Percentiles rank a stretch among this genome's conserved stretches.
phyloP scores from a whole-genome alignment of 345 rosid species.

The Syzygium jambos region DNA sequence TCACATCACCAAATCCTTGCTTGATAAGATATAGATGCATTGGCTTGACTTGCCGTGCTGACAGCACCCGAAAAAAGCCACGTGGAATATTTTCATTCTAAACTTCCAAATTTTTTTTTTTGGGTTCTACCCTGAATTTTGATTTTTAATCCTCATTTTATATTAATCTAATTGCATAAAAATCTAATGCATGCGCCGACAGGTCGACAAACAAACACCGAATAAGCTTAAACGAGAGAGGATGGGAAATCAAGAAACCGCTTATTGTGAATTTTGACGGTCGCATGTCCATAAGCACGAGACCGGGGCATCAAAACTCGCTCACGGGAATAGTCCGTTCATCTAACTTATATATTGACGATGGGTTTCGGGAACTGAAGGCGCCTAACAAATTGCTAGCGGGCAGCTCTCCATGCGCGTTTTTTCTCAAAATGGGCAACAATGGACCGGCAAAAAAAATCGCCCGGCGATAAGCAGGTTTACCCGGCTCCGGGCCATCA shows the following conservation, averaged over 20 bases:
- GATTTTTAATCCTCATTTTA: no score
- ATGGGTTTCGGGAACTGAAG: background rate
- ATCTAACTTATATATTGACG: background rate
- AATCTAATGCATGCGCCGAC: background rate
- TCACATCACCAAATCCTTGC: background rate
- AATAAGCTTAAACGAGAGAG: background rate
- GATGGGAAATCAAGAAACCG: background rate
- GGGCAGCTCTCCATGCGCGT: background rate
- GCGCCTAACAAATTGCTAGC: rapidly evolving
- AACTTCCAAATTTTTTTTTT: background rate
- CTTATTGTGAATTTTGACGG: rapidly evolving
- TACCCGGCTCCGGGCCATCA: background rate
- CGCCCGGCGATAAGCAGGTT: background rate
- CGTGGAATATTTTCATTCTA: background rate
- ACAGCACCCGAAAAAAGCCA: background rate
- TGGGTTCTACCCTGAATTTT: no score
- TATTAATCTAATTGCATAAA: background rate
- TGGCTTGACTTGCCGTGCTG: background rate
- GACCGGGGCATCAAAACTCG: background rate
- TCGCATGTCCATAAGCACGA: background rate
- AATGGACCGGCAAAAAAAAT: background rate
- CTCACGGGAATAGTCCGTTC: background rate
- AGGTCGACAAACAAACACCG: background rate
- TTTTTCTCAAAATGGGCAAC: background rate
- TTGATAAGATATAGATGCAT: background rate